Evolutionary conservation across 2,329 filamentous ascomycete species (phyloP).

Genomic region (Sordariomycetes sp.): DNA sequence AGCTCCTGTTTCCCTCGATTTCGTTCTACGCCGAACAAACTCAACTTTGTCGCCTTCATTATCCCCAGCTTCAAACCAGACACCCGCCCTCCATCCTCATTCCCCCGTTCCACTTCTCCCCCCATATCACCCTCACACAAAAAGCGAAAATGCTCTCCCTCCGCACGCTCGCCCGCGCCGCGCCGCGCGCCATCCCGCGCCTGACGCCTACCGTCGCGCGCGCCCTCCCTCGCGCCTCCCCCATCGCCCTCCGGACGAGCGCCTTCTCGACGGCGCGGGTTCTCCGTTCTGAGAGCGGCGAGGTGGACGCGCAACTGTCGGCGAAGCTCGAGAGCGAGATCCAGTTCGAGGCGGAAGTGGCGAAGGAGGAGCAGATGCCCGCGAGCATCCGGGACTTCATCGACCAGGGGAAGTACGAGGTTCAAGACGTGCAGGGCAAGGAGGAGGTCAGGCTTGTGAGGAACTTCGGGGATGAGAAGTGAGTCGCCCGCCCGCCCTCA

Average conservation of each 20-base stretch:
- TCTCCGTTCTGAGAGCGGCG: slow-evolving; percentile 19
- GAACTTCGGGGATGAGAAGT: slow-evolving; percentile 82
- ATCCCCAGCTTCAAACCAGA: background rate
- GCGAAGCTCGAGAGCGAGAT: slow-evolving; percentile 81
- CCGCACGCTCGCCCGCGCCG: slow-evolving; percentile 53
- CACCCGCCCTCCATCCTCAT: slow-evolving; percentile 12
- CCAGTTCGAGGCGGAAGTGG: slow-evolving; percentile 72
- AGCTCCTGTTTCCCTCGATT: background rate
- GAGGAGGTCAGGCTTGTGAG: slow-evolving; percentile 82
- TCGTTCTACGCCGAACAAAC: background rate
- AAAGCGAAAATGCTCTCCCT: slow-evolving; percentile 57
- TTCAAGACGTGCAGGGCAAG: slow-evolving; percentile 71
- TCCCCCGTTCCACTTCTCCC: slow-evolving; percentile 5
- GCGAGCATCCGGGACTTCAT: slow-evolving; percentile 79
- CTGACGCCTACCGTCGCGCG: slow-evolving; percentile 2
- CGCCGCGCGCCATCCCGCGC: slow-evolving; percentile 45
- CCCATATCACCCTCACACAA: slow-evolving; percentile 4
- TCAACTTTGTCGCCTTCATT: background rate
- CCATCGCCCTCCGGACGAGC: slow-evolving; percentile 13
- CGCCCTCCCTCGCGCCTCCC: background rate
- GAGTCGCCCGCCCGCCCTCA: slow-evolving; percentile 20
- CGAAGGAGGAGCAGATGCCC: slow-evolving; percentile 60
- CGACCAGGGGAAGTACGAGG: slow-evolving; percentile 73
- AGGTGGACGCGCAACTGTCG: slow-evolving; percentile 66
- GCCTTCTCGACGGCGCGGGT: slow-evolving; percentile 31